phyloP scores from a whole-genome alignment of 140 eudicot species.

The Senecio squalidus region DNA sequence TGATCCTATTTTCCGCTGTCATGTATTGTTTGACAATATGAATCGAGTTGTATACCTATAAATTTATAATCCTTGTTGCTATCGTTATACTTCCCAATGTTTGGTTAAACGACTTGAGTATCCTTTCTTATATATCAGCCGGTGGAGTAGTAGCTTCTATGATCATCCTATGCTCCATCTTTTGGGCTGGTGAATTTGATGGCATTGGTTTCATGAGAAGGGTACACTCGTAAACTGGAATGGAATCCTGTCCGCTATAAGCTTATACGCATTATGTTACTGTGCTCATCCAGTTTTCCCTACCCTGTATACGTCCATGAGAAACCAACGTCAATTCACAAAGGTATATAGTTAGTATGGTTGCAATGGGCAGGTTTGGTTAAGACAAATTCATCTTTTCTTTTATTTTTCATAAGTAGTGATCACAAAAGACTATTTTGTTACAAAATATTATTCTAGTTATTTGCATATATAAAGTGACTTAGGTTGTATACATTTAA shows the following conservation, averaged over 20 bases:
- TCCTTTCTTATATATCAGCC: slow-evolving; percentile 9
- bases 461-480: too few species aligned
- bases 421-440: too few species aligned
- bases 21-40: too few species aligned
- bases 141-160: slow-evolving; percentile 1
- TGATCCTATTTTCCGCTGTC: too few species aligned
- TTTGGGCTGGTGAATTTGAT: slow-evolving; percentile 13
- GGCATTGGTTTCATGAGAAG: slow-evolving; percentile 12
- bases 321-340: slow-evolving; percentile 10
- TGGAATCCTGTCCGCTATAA: background rate
- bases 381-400: background rate
- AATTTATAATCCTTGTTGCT: too few species aligned
- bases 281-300: slow-evolving; percentile 8
- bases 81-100: slow-evolving; percentile 5
- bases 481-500: too few species aligned
- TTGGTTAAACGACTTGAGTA: slow-evolving; percentile 1
- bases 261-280: slow-evolving; percentile 7
- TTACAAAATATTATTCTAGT: too few species aligned
- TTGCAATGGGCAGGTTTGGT: too few species aligned
- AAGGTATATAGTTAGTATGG: too few species aligned
- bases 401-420: background rate
- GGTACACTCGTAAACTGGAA: slow-evolving; percentile 1
- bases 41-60: too few species aligned
- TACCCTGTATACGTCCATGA: slow-evolving; percentile 13
- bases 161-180: background rate